Evolutionary conservation across 495 filamentous ascomycete species (phyloP).

Genomic region (Aspergillus carlsbadensis): DNA sequence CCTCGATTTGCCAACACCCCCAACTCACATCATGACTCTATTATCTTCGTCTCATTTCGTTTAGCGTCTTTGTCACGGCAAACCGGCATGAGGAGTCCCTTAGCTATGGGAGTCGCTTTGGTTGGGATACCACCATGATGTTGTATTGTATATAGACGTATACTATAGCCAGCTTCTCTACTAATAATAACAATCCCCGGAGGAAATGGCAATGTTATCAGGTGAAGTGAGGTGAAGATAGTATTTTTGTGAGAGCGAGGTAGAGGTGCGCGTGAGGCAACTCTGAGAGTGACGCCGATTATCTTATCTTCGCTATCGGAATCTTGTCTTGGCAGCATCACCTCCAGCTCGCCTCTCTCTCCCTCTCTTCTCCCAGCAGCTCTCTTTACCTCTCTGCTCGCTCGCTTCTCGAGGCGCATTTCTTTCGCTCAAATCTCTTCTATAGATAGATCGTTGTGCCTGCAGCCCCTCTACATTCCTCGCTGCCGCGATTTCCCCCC

Average conservation of each 20-base stretch:
- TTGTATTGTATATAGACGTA: constrained; percentile 25
- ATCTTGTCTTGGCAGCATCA: constrained; percentile 12
- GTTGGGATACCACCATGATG: constrained; percentile 17
- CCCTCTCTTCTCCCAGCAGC: not conserved
- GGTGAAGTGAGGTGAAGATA: not conserved
- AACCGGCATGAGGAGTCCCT: constrained; percentile 22
- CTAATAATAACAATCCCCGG: constrained; percentile 15
- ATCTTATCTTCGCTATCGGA: constrained; percentile 10
- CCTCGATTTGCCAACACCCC: not conserved
- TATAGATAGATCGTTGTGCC: not conserved
- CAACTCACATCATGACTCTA: constrained; percentile 11
- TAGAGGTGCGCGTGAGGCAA: not conserved
- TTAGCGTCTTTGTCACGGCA: constrained; percentile 25
- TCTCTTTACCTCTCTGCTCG: not conserved
- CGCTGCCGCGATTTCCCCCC: not conserved
- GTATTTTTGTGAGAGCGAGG: not conserved
- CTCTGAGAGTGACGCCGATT: not conserved
- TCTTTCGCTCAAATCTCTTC: not conserved
- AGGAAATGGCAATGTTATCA: constrained; percentile 10
- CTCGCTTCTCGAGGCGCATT: too few species aligned
- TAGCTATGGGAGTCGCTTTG: constrained; percentile 12
- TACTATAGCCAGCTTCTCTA: constrained; percentile 13
- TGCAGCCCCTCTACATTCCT: constrained; percentile 4
- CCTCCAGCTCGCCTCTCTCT: not conserved
- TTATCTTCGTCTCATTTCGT: constrained; percentile 15